Conservation (phyloP, 2,329 filamentous ascomycete genomes). For the Pochonia chlamydosporia region DNA sequence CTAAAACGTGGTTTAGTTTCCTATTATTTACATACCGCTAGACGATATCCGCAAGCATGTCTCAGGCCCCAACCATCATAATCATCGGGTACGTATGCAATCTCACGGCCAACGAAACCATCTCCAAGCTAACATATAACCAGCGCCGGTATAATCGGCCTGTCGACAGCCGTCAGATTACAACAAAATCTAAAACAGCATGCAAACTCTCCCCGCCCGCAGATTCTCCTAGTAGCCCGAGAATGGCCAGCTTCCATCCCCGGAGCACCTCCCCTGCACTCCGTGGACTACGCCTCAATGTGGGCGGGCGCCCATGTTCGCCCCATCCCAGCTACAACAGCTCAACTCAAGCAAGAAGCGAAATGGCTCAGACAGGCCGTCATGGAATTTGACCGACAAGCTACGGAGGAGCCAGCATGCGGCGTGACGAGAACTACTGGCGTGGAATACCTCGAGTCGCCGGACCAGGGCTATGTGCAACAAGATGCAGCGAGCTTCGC, state of each 20-base stretch:
- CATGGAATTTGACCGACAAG: constrained; percentile 17
- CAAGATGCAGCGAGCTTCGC: constrained; percentile 21
- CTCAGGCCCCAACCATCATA: constrained; percentile 1
- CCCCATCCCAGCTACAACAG: constrained; percentile 35
- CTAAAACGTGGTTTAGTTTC: too few species aligned
- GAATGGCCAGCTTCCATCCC: constrained; percentile 30
- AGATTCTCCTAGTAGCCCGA: constrained; percentile 22
- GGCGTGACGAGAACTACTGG: constrained; percentile 45
- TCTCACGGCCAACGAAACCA: not conserved
- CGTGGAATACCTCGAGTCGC: constrained; percentile 46
- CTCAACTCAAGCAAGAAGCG: constrained; percentile 26
- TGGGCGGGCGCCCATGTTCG: constrained; percentile 54
- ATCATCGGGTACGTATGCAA: constrained; percentile 8
- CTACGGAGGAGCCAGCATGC: constrained; percentile 21
- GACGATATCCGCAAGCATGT: not conserved
- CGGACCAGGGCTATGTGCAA: constrained; percentile 29
- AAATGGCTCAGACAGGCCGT: constrained; percentile 23
- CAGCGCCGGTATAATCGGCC: constrained; percentile 49
- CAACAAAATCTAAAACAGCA: constrained; percentile 21
- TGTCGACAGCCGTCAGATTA: constrained; percentile 41
- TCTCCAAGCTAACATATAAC: not conserved
- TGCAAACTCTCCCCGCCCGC: not conserved
- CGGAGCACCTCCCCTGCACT: constrained; percentile 21
- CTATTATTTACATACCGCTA: not conserved
- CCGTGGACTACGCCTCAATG: constrained; percentile 46